Evolutionary conservation across 2,329 filamentous ascomycete species (phyloP), one percentile per base, ranked within the genome.

Genomic region (Lachnellula occidentalis): DNA sequence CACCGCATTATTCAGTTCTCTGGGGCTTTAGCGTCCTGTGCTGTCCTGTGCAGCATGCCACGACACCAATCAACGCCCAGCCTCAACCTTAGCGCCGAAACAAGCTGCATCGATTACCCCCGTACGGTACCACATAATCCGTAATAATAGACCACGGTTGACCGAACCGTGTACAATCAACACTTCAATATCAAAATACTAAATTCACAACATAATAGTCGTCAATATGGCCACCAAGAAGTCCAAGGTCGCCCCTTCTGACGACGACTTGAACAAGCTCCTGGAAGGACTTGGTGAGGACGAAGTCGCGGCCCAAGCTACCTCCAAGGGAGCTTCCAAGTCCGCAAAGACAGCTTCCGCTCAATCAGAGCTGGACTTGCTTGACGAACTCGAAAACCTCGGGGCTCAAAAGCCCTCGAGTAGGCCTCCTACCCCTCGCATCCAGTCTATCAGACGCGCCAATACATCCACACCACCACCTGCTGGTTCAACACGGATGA

Each of bases 391-490:
- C 58, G 90, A 95, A 70, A 85, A 86, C 64, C 61, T 69, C 21
- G 89, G 83, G 65, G 79, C 82, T 51, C 84, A 88, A 70, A 78
- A 86, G 67, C 80, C 88, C 34, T 67, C 76, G 58, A 85, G 85
- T 60, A 85, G 92, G 47, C 89, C 92, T 15, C 86, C 89, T 66
- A 97, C 92, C 1, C 94, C 92, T 39, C 87, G 89, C 63, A 71
- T 83, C 68, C 80, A 82, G 62, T 48, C 62, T 19, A 77, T 79
- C 45, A 82, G 79, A 57, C 77, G 76, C 45, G 72, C 76, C 22
- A 74, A 76, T 50, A 75, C 77, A 19, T 73, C 73, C 27, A 77
- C 76, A 19, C 74, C 77, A 45, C 76, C 74, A 5, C 75, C 77
- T 19, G n/a, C 43, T 48, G 75, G 76, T 24, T 73, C 74, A 36